These are phyloP conservation scores for Kurtzmaniella quercitrusa DNA, from an alignment of 1,139 yeast species.

Conservation along the genomic window DNA sequence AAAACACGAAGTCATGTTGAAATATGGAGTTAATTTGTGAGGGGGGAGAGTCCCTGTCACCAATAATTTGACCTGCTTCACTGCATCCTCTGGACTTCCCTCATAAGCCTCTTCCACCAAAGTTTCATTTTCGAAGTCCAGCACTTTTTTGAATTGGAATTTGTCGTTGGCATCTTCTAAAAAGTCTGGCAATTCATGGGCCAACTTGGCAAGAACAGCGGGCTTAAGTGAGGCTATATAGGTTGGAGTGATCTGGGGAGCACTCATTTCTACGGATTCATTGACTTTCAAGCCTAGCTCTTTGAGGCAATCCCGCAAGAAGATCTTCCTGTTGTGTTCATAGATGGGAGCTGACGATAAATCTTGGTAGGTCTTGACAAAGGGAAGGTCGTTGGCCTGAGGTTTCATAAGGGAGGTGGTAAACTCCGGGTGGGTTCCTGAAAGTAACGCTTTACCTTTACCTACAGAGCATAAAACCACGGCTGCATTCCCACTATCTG, in stretches of 20 bases:
- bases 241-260: constrained; percentile 68
- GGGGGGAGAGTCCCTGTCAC: constrained; percentile 45
- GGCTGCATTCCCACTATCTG: constrained; percentile 49
- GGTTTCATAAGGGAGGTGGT: constrained; percentile 48
- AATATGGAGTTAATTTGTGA: constrained; percentile 59
- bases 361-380: constrained; percentile 8
- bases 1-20: constrained; percentile 59
- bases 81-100: constrained; percentile 10
- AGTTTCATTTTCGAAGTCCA: constrained; percentile 18
- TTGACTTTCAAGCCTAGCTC: constrained; percentile 69
- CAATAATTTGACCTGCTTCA: constrained; percentile 46
- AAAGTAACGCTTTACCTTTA: constrained; percentile 68
- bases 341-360: constrained; percentile 32
- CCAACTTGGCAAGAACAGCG: constrained; percentile 25
- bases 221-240: constrained; percentile 36
- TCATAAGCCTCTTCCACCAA: constrained; percentile 17
- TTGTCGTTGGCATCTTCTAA: constrained; percentile 53
- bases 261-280: constrained; percentile 39
- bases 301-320: constrained; percentile 51
- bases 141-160: constrained; percentile 40
- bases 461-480: constrained; percentile 67
- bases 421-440: constrained; percentile 92
- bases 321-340: constrained; percentile 47
- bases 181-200: constrained; percentile 35
- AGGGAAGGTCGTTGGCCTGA: constrained; percentile 12